Conservation (phyloP, 2,329 filamentous ascomycete genomes). For the Amesomyces nigricolor region DNA sequence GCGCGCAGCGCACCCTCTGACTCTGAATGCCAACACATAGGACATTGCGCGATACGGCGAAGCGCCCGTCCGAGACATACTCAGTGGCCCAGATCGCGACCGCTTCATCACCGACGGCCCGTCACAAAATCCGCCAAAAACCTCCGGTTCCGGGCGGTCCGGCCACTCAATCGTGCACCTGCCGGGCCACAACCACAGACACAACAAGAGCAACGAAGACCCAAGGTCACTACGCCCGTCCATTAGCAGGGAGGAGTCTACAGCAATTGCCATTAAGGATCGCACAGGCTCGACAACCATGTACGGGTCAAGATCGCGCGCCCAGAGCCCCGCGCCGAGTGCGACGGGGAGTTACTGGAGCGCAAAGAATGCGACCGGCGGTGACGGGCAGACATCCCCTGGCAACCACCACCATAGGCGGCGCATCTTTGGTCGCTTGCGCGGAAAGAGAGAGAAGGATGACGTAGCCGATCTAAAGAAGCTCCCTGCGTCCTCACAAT, state of each 20-base stretch:
- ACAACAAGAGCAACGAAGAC: slow-evolving; percentile 66
- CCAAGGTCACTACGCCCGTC: slow-evolving; percentile 62
- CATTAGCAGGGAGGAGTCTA: slow-evolving; percentile 69
- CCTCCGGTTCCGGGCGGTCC: slow-evolving; percentile 57
- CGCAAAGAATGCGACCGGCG: slow-evolving; percentile 41
- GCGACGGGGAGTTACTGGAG: slow-evolving; percentile 53
- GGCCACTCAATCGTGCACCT: slow-evolving; percentile 59
- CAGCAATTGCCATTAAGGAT: slow-evolving; percentile 49
- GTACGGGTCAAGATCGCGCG: slow-evolving; percentile 51
- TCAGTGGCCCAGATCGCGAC: slow-evolving; percentile 64
- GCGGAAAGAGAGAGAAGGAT: slow-evolving; percentile 46
- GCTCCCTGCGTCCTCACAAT: slow-evolving; percentile 48
- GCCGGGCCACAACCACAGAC: slow-evolving; percentile 57
- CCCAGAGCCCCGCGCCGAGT: slow-evolving; percentile 78
- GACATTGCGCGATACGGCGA: slow-evolving; percentile 74
- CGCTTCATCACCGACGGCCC: slow-evolving; percentile 52
- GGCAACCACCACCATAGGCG: slow-evolving; percentile 47
- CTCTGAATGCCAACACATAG: slow-evolving; percentile 35
- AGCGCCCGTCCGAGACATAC: slow-evolving; percentile 65
- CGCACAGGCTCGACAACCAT: slow-evolving; percentile 41
- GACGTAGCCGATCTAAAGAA: slow-evolving; percentile 40
- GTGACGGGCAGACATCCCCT: slow-evolving; percentile 56
- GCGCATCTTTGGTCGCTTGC: slow-evolving; percentile 46
- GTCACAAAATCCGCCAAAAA: slow-evolving; percentile 49
- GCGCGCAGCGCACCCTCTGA: slow-evolving; percentile 14